Conservation (phyloP, 2,329 filamentous ascomycete species). For the Fusarium zealandicum region DNA sequence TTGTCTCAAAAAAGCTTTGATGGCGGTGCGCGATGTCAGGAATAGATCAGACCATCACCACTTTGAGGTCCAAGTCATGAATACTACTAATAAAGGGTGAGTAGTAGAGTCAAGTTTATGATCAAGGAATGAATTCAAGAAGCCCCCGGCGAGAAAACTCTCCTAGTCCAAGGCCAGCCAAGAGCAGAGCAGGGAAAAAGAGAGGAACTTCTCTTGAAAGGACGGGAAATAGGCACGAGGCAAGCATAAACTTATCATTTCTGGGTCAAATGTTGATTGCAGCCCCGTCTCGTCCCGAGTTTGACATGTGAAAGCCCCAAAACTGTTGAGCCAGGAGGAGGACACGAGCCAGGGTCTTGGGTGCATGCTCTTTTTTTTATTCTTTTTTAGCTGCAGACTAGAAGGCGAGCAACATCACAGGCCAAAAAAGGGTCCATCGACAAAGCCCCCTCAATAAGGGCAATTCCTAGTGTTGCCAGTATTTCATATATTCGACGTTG, state of each 20-base stretch:
- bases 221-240: slow-evolving; percentile 21
- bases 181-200: not conserved
- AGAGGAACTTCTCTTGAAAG: slow-evolving; percentile 6
- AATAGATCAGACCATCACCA: slow-evolving; percentile 5
- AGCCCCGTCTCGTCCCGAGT: slow-evolving; percentile 5
- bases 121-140: not conserved
- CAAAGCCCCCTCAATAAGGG: too few species aligned
- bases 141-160: not conserved
- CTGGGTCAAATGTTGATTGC: slow-evolving; percentile 9
- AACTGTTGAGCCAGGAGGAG: slow-evolving; percentile 30
- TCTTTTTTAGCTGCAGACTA: slow-evolving; percentile 16
- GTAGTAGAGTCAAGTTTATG: slow-evolving; percentile 5
- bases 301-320: slow-evolving; percentile 40
- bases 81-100: slow-evolving; percentile 1
- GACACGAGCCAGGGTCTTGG: slow-evolving; percentile 14
- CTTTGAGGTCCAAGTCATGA: slow-evolving; percentile 19
- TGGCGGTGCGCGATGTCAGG: not conserved
- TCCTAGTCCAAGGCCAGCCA: not conserved
- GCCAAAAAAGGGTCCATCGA: not conserved
- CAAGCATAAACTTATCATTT: slow-evolving; percentile 14
- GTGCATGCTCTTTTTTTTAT: not conserved
- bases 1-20: not conserved
- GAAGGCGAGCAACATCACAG: slow-evolving; percentile 22
- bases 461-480: not conserved
- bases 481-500: not conserved